These are phyloP conservation scores for Talaromyces thailandensis DNA, from an alignment of 495 filamentous ascomycete species.

Conservation along the genomic window DNA sequence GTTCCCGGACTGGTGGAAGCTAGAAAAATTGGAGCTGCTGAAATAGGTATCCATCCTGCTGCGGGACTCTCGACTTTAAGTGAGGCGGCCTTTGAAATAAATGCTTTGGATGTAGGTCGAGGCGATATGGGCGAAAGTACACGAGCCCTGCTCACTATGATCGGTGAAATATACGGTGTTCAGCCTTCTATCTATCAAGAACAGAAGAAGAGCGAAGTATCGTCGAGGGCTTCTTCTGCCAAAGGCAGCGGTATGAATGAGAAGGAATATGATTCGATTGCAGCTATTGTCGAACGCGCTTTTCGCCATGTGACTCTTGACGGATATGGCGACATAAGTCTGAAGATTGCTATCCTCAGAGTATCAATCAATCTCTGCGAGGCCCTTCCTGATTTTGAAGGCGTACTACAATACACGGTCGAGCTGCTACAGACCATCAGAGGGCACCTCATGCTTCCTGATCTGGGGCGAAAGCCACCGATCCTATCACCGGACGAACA, in stretches of 20 bases:
- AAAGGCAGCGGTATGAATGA: background rate
- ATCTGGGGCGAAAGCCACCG: constrained; percentile 37
- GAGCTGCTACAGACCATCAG: constrained; percentile 68
- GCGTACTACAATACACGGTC: constrained; percentile 76
- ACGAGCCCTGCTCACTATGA: constrained; percentile 43
- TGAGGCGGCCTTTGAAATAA: constrained; percentile 43
- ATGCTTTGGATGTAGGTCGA: constrained; percentile 62
- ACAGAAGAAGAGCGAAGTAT: constrained; percentile 18
- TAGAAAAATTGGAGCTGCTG: constrained; percentile 82
- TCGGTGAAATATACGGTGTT: constrained; percentile 43
- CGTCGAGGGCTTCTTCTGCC: background rate
- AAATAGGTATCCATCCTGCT: constrained; percentile 89
- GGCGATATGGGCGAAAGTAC: constrained; percentile 71
- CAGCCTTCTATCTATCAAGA: constrained; percentile 32
- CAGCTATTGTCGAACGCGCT: constrained; percentile 32
- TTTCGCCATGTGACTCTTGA: constrained; percentile 32
- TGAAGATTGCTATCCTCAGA: constrained; percentile 79
- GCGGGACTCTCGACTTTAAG: constrained; percentile 65
- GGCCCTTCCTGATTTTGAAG: constrained; percentile 84
- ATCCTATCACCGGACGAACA: constrained; percentile 76
- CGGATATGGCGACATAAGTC: constrained; percentile 37
- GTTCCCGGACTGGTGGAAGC: constrained; percentile 86
- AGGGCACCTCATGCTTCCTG: constrained; percentile 66
- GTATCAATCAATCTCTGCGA: constrained; percentile 86
- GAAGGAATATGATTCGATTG: constrained; percentile 31